Base-by-base conservation (phyloP, 257 asterid species). In the Solanum habrochaites region DNA sequence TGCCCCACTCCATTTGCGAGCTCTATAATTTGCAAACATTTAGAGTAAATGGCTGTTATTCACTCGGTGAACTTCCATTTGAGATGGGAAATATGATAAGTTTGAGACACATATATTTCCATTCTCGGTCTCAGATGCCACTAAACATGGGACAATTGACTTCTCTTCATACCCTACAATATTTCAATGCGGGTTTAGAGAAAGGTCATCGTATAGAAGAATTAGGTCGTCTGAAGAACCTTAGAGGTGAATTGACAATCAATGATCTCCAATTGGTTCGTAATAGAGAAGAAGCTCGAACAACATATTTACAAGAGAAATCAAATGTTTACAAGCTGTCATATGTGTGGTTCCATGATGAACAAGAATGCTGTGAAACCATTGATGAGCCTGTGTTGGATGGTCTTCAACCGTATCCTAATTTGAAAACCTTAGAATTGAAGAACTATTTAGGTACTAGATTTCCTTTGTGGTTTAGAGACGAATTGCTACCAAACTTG, bases 391-490 rank as follows among this genome's bases (percentile, higher is more conserved):
- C n/a, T 71, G 83, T 89, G 11, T 31, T 90, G 37, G 86, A 90
- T 21, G 89, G 86, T 32, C 93, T 89, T 21, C 83, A 86, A 21
- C 90, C 91, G 2, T 88, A 86, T 23, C 69, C 6, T 25, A 58
- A 89, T 37, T 27, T 90, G 85, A 86, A 87, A 82, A 64, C 82
- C 20, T 45, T 89, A 25, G 27, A 5, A 7, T 49, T 90, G 37
- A 23, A 3, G 3, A 32, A 62, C 6, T 90, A 71, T 29, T 43
- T 16, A 2, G 90, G 89, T 12, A 7, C 58, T 2, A 45, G 11
- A 7, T 84, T 90, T 23, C 86, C 93, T 10, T 13, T 66, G 29
- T 89, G 91, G 91, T 86, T 86, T 4, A 18, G 16, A 31, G 80
- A 31, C 2, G 8, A 4, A 2, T 18, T 18, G 21, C 87, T 86